These are phyloP conservation scores for Hypseocharis bilobata DNA, from an alignment of 441 rosid species.

Conservation along the genomic window DNA sequence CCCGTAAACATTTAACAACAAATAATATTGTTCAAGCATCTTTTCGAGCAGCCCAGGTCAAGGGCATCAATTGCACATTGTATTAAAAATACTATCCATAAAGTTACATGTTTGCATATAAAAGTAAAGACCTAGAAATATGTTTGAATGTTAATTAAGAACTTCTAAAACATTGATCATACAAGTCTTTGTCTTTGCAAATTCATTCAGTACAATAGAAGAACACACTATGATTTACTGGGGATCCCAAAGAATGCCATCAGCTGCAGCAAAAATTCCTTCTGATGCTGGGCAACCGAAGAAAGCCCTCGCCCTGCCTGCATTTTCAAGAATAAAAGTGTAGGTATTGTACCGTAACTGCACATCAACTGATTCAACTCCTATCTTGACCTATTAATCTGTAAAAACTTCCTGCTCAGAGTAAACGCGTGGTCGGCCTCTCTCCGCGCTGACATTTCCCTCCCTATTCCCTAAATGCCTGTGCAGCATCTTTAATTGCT, in stretches of 20 bases:
- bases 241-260: constrained; percentile 17
- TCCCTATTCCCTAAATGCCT: constrained; percentile 26
- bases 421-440: constrained; percentile 22
- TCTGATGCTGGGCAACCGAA: constrained; percentile 23
- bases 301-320: constrained; percentile 21
- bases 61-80: no score
- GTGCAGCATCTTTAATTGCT: constrained; percentile 24
- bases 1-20: no score
- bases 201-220: neutral
- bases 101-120: no score
- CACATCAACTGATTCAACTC: constrained; percentile 20
- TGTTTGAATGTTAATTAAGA: no score
- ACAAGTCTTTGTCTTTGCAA: neutral
- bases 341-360: constrained; percentile 20
- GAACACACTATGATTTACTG: neutral
- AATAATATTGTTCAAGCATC: no score
- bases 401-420: constrained; percentile 25
- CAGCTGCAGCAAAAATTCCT: constrained; percentile 21
- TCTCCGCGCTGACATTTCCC: constrained; percentile 22
- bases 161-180: no score
- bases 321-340: constrained; percentile 20
- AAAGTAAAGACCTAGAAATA: no score
- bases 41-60: no score
- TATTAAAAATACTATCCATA: no score
- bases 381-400: constrained; percentile 22